Evolutionary conservation across 2,329 filamentous ascomycete species (phyloP), one percentile per base, ranked within the genome.

Genomic region (Grosmannia penicillata): DNA sequence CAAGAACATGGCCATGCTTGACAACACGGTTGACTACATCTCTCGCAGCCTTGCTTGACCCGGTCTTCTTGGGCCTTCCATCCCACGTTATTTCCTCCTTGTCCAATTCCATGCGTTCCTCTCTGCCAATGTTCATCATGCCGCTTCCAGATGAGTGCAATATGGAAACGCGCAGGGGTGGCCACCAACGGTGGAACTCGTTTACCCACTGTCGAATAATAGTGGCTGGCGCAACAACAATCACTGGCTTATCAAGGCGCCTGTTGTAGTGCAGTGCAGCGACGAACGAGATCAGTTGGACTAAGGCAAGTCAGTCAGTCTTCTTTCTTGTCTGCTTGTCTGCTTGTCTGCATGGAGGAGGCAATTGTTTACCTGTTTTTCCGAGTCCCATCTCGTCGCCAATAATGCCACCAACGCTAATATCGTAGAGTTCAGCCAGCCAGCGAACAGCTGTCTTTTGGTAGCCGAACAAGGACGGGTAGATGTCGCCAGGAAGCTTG

Each of bases 361-460:
- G n/a, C 8, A 19, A 13, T 4, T 2, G 9, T 43, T 37, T 47
- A 56, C 55, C 54, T 4, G 91, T 98, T 61, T 98, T 98, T 4
- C 91, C 91, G n/a, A 98, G 63, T 1, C 93, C 91, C 91, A 98
- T 98, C 57, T 98, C 91, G 52, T 98, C 91, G 6, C 89, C 91
- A 28, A 98, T 72, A 38, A 98, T 96, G 3, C 91, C 91, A 19
- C 91, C 91, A 6, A 94, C 86, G 43, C 81, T 74, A 54, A 95
- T 86, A 40, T 78, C 75, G 54, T 93, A 89, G 3, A 98, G 65
- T 56, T 98, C 89, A 55, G 85, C 86, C 7, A 98, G 70, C 91
- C 91, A 98, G 53, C 94, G 82, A 4, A 98, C 86, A 4, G 89
- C 87, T 0, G 86, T 95, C 57, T 94, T 95, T 52, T 98, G 91